These are phyloP conservation scores for Paramyrothecium roridum DNA, from an alignment of 2,329 filamentous ascomycete genomes.

Conservation along the genomic window DNA sequence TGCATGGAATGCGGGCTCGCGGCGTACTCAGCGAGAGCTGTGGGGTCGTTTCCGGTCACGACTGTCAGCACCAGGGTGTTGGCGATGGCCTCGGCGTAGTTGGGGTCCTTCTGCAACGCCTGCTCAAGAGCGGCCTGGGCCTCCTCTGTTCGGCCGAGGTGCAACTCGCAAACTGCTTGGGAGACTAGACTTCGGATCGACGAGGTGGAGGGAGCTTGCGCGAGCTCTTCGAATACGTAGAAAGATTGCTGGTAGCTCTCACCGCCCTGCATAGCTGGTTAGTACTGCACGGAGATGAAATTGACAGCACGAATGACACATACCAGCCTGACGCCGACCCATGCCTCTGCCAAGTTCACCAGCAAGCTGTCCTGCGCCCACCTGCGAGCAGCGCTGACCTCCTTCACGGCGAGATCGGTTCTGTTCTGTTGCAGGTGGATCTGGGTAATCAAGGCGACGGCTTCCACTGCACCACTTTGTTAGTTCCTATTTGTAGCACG, in stretches of 20 bases:
- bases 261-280: slow-evolving; percentile 61
- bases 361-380: slow-evolving; percentile 95
- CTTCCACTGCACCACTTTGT: slow-evolving; percentile 51
- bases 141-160: slow-evolving; percentile 84
- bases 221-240: slow-evolving; percentile 96
- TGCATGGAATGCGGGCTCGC: background rate
- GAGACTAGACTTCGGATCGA: slow-evolving; percentile 74
- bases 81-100: slow-evolving; percentile 72
- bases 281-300: background rate
- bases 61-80: slow-evolving; percentile 79
- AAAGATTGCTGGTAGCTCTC: slow-evolving; percentile 96
- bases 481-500: slow-evolving; percentile 13
- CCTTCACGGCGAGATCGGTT: slow-evolving; percentile 84
- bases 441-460: slow-evolving; percentile 84
- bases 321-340: slow-evolving; percentile 87
- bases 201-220: slow-evolving; percentile 78
- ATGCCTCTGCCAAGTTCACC: slow-evolving; percentile 92
- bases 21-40: slow-evolving; percentile 61
- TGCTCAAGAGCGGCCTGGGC: slow-evolving; percentile 82
- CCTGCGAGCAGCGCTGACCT: slow-evolving; percentile 79
- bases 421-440: slow-evolving; percentile 91
- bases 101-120: slow-evolving; percentile 70
- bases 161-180: slow-evolving; percentile 87
- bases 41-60: slow-evolving; percentile 68
- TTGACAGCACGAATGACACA: slow-evolving; percentile 4